A percentile compares a stretch with the other conserved stretches of the same genome.
phyloP scores from a whole-genome alignment of 768 basidiomycete genomes.

The Mycena metata region DNA sequence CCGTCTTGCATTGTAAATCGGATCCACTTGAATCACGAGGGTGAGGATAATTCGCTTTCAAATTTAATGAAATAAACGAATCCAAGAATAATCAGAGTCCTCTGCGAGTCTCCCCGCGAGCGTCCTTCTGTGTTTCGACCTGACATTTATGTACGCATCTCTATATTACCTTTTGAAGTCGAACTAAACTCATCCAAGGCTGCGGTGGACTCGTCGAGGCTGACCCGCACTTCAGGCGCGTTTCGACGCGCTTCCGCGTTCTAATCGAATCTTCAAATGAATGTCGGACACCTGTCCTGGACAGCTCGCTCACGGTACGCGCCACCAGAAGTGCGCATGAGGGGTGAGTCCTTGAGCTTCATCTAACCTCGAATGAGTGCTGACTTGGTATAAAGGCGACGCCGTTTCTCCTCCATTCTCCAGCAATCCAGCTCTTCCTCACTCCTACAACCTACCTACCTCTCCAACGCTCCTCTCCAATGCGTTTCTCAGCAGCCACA shows the following conservation, averaged over 20 bases:
- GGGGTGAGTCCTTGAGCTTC: not conserved
- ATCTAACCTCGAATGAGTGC: slow-evolving; percentile 11
- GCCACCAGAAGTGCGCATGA: not conserved
- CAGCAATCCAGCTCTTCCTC: slow-evolving; percentile 25
- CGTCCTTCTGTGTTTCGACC: too few species aligned
- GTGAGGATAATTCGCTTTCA: too few species aligned
- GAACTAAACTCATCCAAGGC: too few species aligned
- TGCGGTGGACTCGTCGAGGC: too few species aligned
- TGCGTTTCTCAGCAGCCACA: slow-evolving; percentile 17
- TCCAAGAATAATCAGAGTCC: too few species aligned
- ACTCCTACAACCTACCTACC: not conserved
- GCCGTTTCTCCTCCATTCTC: not conserved
- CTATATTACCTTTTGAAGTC: too few species aligned
- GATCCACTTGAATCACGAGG: too few species aligned
- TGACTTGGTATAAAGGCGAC: slow-evolving; percentile 8
- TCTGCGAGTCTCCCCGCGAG: too few species aligned
- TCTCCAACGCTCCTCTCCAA: not conserved
- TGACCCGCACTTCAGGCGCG: too few species aligned
- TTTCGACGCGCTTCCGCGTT: not conserved
- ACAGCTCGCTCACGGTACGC: not conserved
- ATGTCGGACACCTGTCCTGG: not conserved
- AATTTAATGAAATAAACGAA: too few species aligned
- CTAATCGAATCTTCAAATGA: not conserved
- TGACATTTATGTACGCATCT: too few species aligned
- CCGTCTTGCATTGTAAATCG: too few species aligned